Percentiles rank a stretch among this genome's conserved stretches.
phyloP scores from a whole-genome alignment of 768 basidiomycete genomes.

The Boletus coccyginus region DNA sequence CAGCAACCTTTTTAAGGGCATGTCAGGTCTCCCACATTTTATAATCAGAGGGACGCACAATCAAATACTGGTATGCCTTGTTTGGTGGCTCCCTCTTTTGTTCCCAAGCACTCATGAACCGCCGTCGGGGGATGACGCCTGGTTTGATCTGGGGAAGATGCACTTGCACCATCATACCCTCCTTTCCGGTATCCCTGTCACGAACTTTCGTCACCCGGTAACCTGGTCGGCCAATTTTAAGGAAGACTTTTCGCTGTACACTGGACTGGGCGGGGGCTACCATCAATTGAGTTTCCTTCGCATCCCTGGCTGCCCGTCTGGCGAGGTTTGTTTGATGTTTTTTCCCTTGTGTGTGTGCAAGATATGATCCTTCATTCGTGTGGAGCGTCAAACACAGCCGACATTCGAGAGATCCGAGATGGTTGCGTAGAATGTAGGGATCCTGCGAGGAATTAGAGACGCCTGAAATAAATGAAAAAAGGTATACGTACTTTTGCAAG shows the following conservation, averaged over 20 bases:
- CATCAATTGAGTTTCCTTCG: slow-evolving; percentile 90
- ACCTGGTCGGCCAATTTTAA: slow-evolving; percentile 96
- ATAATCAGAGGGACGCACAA: slow-evolving; percentile 54
- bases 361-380: slow-evolving; percentile 99
- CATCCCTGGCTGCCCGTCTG: slow-evolving; percentile 94
- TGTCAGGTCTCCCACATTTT: slow-evolving; percentile 28
- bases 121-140: slow-evolving; percentile 76
- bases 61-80: slow-evolving; percentile 95
- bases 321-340: slow-evolving; percentile 99
- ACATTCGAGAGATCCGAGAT: slow-evolving; percentile 97
- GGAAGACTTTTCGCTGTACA: slow-evolving; percentile 89
- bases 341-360: slow-evolving; percentile 99
- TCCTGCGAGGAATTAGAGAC: slow-evolving; percentile 52
- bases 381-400: slow-evolving; percentile 96
- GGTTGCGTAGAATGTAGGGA: slow-evolving; percentile 98
- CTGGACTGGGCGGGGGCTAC: slow-evolving; percentile 77
- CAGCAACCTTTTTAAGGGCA: slow-evolving; percentile 69
- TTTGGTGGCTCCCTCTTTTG: slow-evolving; percentile 94
- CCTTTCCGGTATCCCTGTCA: slow-evolving; percentile 84
- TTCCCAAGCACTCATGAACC: slow-evolving; percentile 98
- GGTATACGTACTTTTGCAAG: slow-evolving; percentile 75
- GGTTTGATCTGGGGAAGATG: slow-evolving; percentile 92
- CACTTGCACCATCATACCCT: slow-evolving; percentile 97
- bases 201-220: slow-evolving; percentile 97
- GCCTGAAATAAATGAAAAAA: background rate